Percentiles rank a stretch among this genome's conserved stretches.
Evolutionary conservation across 352 stramenopile genomes (phyloP).

Genomic region (Globisporangium mamillatum): DNA sequence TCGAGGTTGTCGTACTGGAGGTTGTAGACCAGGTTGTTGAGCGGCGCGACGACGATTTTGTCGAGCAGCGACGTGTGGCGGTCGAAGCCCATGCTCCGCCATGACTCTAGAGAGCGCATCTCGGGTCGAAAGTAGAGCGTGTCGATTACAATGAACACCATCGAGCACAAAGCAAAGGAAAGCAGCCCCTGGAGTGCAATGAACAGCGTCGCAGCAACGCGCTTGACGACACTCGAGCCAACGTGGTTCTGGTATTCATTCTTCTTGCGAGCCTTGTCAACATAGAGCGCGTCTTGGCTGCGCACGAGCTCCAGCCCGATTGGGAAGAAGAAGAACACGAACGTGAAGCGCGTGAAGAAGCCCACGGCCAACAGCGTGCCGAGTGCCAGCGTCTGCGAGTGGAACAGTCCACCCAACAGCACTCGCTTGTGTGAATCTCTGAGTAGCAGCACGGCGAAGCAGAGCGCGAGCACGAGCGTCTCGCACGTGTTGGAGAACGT

Average conservation of each 20-base stretch:
- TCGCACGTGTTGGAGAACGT: conserved; percentile 84
- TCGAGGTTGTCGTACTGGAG: conserved; percentile 86
- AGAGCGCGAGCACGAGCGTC: conserved; percentile 58
- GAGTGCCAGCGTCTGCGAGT: conserved; percentile 57
- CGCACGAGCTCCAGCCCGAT: conserved; percentile 63
- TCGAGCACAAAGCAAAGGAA: conserved; percentile 36
- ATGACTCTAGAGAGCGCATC: conserved; percentile 10
- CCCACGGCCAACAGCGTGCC: conserved; percentile 62
- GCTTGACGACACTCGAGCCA: conserved; percentile 4
- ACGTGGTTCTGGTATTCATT: conserved; percentile 11
- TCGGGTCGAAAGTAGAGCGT: conserved; percentile 56
- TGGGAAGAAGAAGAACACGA: conserved; percentile 78
- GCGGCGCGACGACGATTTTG: conserved; percentile 50
- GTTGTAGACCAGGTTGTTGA: conserved; percentile 94
- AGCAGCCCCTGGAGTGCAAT: conserved; percentile 44
- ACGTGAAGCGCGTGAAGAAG: conserved; percentile 83
- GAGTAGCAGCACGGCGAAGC: conserved; percentile 48
- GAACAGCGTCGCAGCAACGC: conserved; percentile 23
- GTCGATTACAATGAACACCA: conserved; percentile 43
- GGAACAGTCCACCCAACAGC: conserved; percentile 22
- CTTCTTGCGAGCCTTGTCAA: conserved; percentile 27
- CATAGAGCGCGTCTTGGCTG: conserved; percentile 42
- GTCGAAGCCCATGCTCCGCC: not conserved
- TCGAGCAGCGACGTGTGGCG: not conserved
- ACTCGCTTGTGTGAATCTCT: conserved; percentile 41